Base-by-base conservation (phyloP, 768 basidiomycete species). In the Lactarius hatsudake region DNA sequence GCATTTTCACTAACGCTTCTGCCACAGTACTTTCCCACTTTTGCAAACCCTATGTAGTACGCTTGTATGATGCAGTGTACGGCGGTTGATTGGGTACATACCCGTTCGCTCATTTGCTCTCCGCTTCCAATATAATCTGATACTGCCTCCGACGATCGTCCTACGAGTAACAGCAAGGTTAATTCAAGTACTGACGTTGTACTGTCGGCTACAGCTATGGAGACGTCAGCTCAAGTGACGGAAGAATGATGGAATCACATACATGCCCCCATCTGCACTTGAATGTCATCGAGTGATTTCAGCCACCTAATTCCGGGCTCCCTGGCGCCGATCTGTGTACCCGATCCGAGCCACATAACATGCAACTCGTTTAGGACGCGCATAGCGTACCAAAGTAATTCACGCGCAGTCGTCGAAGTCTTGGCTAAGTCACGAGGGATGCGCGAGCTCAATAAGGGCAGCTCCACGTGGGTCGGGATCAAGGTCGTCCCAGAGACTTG, bases 51-150 rank as follows among this genome's bases (percentile, higher is more conserved):
- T 94, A 54, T 51, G 65, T 77, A 26, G n/a, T 23, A 58, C 54
- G 7, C n/a, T 55, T 34, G 32, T 54, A n/a, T 55, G n/a, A 55
- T 63, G 42, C 15, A 48, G 20, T 28, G 56, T 34, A 15, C 9
- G n/a, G 53, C 18, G 28, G 18, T 20, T n/a, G n/a, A 53, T 45
- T 59, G 38, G 28, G 15, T 45, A 74, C 79, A 71, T 78, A 92
- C 93, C 74, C 93, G 81, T 77, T 94, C 92, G 66, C 87, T 91
- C 83, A 90, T 89, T 73, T 88, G 87, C 71, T 92, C 90, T 23
- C 84, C 84, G 67, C 89, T 91, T 15, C 88, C 86, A 61, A 94
- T 80, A 74, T 91, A 90, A 76, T 94, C 92, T 32, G 78, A 72
- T 40, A 94, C 79, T 9, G 89, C 79, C 63, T 90, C 89, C 34